Conservation (phyloP, 129 eudicot species). For the Logfia minima region DNA sequence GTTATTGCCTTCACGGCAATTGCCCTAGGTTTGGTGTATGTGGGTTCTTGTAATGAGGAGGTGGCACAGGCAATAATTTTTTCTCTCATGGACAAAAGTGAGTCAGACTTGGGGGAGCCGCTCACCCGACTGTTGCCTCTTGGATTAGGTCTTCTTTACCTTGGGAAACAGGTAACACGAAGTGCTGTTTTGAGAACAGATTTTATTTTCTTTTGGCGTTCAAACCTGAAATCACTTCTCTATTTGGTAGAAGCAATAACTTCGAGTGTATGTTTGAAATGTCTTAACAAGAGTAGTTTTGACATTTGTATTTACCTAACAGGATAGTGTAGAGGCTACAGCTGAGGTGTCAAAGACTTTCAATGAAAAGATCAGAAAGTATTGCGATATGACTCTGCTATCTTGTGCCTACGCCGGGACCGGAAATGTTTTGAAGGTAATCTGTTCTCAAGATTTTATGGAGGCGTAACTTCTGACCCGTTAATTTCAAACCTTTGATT, state of each 20-base stretch:
- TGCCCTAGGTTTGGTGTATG: conserved; percentile 81
- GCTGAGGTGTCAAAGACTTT: conserved; percentile 96
- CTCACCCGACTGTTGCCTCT: conserved; percentile 79
- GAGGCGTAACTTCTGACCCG: no score
- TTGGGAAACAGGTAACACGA: conserved; percentile 84
- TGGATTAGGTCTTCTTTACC: conserved; percentile 91
- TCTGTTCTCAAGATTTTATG: background rate
- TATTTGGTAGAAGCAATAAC: background rate
- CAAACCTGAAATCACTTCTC: background rate
- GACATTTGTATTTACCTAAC: conserved; percentile 24
- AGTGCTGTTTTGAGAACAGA: background rate
- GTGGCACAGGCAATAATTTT: conserved; percentile 96
- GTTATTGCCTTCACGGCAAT: conserved; percentile 91
- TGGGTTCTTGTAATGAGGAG: conserved; percentile 96
- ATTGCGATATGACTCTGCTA: conserved; percentile 90
- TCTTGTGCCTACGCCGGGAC: conserved; percentile 99
- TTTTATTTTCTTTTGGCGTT: background rate
- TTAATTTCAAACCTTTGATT: background rate
- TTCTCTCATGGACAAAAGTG: conserved; percentile 90
- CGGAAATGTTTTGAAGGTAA: conserved; percentile 93
- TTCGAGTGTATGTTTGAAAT: background rate
- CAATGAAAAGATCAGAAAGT: conserved; percentile 83
- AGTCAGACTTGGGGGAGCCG: conserved; percentile 83
- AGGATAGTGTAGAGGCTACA: conserved; percentile 98
- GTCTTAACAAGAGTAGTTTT: background rate